These are phyloP conservation scores for Trichosanthes cucumerina DNA, from an alignment of 306 rosid species.

Conservation along the genomic window DNA sequence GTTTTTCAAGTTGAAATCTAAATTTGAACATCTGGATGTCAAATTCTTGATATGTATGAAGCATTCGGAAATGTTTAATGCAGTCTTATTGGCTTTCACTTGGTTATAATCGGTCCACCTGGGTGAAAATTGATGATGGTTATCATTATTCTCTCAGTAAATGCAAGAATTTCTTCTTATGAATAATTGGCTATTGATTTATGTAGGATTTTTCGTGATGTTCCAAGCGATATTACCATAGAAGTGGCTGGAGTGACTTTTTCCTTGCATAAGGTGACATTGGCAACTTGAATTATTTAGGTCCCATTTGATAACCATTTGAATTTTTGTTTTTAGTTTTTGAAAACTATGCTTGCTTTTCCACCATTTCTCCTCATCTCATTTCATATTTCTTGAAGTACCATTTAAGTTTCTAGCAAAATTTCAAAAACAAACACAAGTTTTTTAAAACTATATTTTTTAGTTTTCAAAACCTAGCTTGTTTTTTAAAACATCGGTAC, in stretches of 20 bases:
- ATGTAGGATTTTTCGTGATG: constrained; percentile 95
- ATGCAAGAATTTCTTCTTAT: neutral
- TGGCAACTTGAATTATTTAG: constrained; percentile 13
- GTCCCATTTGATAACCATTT: neutral
- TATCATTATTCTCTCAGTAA: neutral
- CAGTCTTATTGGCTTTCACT: neutral
- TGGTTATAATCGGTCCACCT: neutral
- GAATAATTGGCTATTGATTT: constrained; percentile 18
- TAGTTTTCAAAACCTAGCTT: no score
- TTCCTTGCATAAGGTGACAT: constrained; percentile 64
- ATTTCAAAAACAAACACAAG: no score
- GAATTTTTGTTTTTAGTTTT: neutral
- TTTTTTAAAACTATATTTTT: no score
- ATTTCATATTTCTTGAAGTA: no score
- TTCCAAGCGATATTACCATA: constrained; percentile 86
- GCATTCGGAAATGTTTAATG: neutral
- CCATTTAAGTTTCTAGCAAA: no score
- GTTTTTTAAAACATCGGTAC: no score
- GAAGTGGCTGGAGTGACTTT: constrained; percentile 73
- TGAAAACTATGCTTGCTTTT: neutral
- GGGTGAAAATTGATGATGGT: neutral
- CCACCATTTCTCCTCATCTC: neutral
- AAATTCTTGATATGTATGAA: neutral
- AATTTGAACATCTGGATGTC: neutral
- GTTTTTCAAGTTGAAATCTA: neutral